Evolutionary conservation across 2,329 filamentous ascomycete genomes (phyloP), one percentile per base, ranked within the genome.

Genomic region (Neoscytalidium dimidiatum): DNA sequence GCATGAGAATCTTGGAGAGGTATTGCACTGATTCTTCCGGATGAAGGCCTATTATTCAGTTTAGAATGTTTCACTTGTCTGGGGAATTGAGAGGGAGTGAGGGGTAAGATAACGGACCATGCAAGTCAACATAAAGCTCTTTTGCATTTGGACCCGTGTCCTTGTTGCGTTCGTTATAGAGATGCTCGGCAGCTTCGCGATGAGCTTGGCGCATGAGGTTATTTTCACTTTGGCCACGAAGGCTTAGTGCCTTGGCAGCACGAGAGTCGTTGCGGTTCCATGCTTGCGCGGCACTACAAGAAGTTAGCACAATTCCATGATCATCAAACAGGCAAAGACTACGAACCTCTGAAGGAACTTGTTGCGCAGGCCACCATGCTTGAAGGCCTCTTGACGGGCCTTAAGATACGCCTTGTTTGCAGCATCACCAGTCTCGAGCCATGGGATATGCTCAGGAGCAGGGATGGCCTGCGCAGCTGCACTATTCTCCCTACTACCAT

Each of bases 231-330:
- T 98, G 95, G 13, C 95, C 95, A 31, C 95, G 90, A 51, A 98
- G 86, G 72, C 92, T 97, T 57, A 98, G 86, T 33, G 94, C 94
- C 81, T 98, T 98, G 67, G 95, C 95, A 19, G 95, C 94, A 67
- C 95, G 90, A 44, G 95, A 94, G 77, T 99, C 95, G 73, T 97
- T 98, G 65, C 95, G 91, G 76, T 98, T 97, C 94, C 95, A 99
- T 23, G 95, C 95, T 84, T 98, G 94, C 8, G 94, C 94, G 69
- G 95, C 95, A 77, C 94, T 96, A 68, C 46, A 66, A 28, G 19
- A 31, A 48, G 23, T 64, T 13, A 46, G 41, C 29, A 46, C 5
- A 26, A 23, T 35, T 13, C 9, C 8, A 48, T 14, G 29, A 43
- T 14, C 17, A 9, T 7, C 9, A 41, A 58, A 43, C 5, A 14